Conservation (phyloP, 1,284 basidiomycete genomes). For the Sanghuangporus baumii region DNA sequence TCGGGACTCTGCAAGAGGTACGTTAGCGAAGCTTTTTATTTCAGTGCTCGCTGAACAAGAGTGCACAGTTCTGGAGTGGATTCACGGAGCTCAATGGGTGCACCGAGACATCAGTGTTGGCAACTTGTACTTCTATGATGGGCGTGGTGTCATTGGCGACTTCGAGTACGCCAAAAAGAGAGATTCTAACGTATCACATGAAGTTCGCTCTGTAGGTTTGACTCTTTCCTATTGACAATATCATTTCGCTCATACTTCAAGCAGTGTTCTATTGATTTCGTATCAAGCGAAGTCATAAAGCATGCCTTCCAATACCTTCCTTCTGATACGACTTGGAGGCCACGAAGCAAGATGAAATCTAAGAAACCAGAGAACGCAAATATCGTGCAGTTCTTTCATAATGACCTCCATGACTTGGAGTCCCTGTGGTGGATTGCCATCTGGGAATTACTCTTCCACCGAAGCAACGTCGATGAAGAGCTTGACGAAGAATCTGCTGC, state of each 20-base stretch:
- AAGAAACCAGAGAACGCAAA: neutral
- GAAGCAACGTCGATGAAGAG: neutral
- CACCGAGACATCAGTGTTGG: slow-evolving; percentile 1
- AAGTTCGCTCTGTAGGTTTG: neutral
- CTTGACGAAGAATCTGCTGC: neutral
- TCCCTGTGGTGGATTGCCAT: slow-evolving; percentile 4
- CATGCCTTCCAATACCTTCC: too few species aligned
- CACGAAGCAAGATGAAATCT: neutral
- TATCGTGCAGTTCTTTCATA: neutral
- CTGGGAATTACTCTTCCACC: neutral
- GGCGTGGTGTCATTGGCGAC: neutral
- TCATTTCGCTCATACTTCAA: neutral
- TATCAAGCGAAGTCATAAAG: neutral
- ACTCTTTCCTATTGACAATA: neutral
- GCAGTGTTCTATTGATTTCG: neutral
- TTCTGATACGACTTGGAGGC: neutral
- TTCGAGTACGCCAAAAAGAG: slow-evolving; percentile 2
- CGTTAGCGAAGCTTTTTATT: too few species aligned
- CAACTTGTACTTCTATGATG: neutral
- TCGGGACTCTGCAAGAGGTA: neutral
- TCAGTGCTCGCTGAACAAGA: neutral
- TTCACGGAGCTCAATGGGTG: neutral
- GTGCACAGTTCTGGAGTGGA: neutral
- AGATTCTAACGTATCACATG: neutral
- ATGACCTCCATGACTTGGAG: slow-evolving; percentile 2